Evolutionary conservation across 2,329 filamentous ascomycete species (phyloP), one percentile per base, ranked within the genome.

Genomic region (Penicillium sp.): DNA sequence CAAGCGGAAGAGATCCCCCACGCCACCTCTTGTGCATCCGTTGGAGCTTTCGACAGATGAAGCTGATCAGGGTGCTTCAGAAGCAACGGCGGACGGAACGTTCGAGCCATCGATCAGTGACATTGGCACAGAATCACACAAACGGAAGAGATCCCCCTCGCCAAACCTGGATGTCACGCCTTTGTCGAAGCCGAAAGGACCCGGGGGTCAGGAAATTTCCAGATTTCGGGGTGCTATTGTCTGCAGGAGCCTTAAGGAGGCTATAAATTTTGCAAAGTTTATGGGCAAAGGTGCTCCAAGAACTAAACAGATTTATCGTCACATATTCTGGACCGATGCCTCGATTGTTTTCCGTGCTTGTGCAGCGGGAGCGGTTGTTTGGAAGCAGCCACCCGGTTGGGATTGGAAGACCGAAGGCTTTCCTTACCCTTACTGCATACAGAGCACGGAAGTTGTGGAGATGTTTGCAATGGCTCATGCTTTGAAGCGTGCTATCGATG

Each of bases 271-370:
- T 10, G 53, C 53, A 18, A 14, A n/a, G 33, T 3, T 7, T 2
- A 43, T 43, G 24, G 37, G 33, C 2, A 18, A 14, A 6, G 10
- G 18, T 18, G 5, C 3, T 7, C 24, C 39, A 0, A 49, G 2
- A 11, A 55, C 19, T 4, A 9, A 18, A 1, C 19, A 3, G 2
- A 2, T 31, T 3, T 6, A 37, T 13, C 41, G 35, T 3, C 33
- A 55, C 16, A 40, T 55, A 14, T 49, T 55, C 24, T 55, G 53
- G 53, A 55, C 53, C 4, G 53, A 55, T 39, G 41, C 16, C 5
- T 55, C 53, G 2, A 40, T 55, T 6, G 43, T 54, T 31, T 24
- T 27, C n/a, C 10, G 24, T 14, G 10, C 37, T 24, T 52, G 33
- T 36, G 53, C 41, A 18, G 53, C 53, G 6, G 53, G 43, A 4